Percentiles rank a stretch among this genome's conserved stretches.
Conservation (phyloP, 495 filamentous ascomycete species). For the Ascodesmis nigricans region DNA sequence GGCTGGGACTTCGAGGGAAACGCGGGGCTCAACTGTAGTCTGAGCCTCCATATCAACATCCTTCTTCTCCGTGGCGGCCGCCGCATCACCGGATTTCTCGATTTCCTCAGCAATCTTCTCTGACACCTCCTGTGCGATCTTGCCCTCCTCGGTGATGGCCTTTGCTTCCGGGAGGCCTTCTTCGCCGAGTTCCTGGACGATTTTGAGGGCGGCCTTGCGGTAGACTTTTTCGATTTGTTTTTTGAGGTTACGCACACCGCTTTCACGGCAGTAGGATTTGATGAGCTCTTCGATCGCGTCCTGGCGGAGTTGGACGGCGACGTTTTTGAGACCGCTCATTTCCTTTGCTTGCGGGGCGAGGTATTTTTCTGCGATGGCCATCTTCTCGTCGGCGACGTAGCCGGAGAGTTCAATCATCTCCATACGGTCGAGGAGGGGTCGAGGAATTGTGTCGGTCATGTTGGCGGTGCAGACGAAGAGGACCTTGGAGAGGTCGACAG, state of each 20-base stretch:
- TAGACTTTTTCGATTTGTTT: conserved; percentile 99
- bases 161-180: conserved; percentile 58
- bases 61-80: conserved; percentile 23
- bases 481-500: conserved; percentile 92
- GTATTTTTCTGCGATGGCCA: conserved; percentile 90
- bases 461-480: conserved; percentile 98
- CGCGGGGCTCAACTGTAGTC: conserved; percentile 53
- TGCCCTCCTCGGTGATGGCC: conserved; percentile 73
- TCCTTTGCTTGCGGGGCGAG: conserved; percentile 81
- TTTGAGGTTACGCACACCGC: conserved; percentile 91
- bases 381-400: conserved; percentile 96
- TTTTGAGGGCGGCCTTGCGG: conserved; percentile 89
- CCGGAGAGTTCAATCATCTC: conserved; percentile 92
- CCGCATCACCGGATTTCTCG: conserved; percentile 20
- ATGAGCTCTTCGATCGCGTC: conserved; percentile 88
- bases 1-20: conserved; percentile 68
- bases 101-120: conserved; percentile 26
- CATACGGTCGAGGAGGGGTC: conserved; percentile 90
- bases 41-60: conserved; percentile 40
- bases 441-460: conserved; percentile 94
- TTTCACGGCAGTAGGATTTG: conserved; percentile 94
- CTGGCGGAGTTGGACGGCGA: conserved; percentile 61
- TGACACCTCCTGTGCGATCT: conserved; percentile 52
- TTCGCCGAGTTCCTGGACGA: conserved; percentile 86
- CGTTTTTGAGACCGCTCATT: conserved; percentile 70